phyloP scores from a whole-genome alignment of 2,329 filamentous ascomycete genomes.

The Alternaria ethzedia region DNA sequence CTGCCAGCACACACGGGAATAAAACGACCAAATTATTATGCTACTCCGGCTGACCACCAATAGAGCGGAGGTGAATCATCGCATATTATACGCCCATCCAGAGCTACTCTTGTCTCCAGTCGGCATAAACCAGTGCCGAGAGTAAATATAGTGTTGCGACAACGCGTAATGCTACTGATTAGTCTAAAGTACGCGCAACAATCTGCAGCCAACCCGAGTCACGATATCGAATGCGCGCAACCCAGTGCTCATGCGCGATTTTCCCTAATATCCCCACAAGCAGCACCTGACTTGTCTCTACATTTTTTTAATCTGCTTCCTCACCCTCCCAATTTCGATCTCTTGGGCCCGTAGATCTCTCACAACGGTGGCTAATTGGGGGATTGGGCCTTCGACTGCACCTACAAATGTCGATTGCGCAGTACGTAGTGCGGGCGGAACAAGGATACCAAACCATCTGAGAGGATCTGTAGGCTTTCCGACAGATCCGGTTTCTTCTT shows the following conservation, averaged over 20 bases:
- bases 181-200: background rate
- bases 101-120: background rate
- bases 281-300: conserved; percentile 3
- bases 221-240: background rate
- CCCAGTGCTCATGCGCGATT: background rate
- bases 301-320: conserved; percentile 55
- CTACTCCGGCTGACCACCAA: background rate
- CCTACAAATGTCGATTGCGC: conserved; percentile 66
- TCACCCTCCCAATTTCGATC: conserved; percentile 67
- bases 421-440: conserved; percentile 56
- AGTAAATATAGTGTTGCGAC: background rate
- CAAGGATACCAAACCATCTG: conserved; percentile 62
- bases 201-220: background rate
- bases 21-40: background rate
- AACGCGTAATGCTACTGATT: background rate
- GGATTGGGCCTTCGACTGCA: conserved; percentile 64
- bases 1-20: background rate
- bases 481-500: background rate
- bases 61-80: background rate
- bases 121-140: background rate
- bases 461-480: conserved; percentile 58
- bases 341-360: conserved; percentile 70
- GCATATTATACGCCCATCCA: background rate
- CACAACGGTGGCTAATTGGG: conserved; percentile 63
- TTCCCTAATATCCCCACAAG: background rate